Evolutionary conservation across 2,329 filamentous ascomycete genomes (phyloP), one percentile per base, ranked within the genome.

Genomic region (Aspergillus cejpii): DNA sequence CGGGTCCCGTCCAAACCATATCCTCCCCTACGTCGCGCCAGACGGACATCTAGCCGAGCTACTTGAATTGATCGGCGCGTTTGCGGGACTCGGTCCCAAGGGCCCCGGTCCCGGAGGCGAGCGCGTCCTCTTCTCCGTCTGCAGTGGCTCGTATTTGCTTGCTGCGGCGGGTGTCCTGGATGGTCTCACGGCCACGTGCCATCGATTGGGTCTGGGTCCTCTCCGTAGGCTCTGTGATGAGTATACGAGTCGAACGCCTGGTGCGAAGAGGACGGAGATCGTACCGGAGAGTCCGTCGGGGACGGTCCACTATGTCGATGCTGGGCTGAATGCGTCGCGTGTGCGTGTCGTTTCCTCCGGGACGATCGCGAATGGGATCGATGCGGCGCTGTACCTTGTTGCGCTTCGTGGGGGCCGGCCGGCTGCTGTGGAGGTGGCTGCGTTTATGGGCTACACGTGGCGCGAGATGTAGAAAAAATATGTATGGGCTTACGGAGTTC

Each of bases 371-470:
- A 28, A 5, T n/a, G 26, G 23, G n/a, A 24, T 39, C 10, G 37
- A 39, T 37, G 41, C 41, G 23, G 31, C 41, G 15, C 23, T 43
- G 15, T 27, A 37, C 14, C 3, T 43, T 6, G 17, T 43, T 6
- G 17, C 12, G 29, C 23, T 24, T 5, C 17, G 31, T 31, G 23
- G 10, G 23, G 41, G 41, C 7, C 19, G 23, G 20, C 17, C 33
- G 31, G 33, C n/a, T 3, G 33, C 41, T 1, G 41, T 19, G 23
- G 41, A 43, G 41, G 41, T 33, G 23, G 31, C 41, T 3, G 12
- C 26, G 10, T 43, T 43, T 27, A 36, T 43, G 23, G 41, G 41
- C 8, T 33, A 43, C 37, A 1, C 33, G n/a, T 43, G 41, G 41
- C 15, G 31, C 5, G 31, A 34, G 8, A 34, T 34, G 31, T 34